Evolutionary conservation across 2,329 filamentous ascomycete genomes (phyloP), one percentile per base, ranked within the genome.

Genomic region (Ambrosiella beaveri): DNA sequence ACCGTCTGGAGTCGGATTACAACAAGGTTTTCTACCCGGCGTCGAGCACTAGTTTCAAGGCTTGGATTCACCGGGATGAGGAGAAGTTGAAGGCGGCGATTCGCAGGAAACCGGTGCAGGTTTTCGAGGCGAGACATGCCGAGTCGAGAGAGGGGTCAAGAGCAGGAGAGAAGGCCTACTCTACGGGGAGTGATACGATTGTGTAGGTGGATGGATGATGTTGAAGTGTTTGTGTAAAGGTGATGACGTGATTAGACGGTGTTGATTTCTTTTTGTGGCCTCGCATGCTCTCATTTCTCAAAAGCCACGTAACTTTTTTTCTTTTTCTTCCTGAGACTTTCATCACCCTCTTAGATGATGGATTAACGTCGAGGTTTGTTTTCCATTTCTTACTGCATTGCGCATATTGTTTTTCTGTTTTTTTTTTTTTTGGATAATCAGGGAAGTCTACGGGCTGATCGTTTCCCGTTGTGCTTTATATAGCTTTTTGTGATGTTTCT

Each of bases 11-110:
- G 51, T 68, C 62, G 54, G 59, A 62, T 49, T 62, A 62, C 55
- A 80, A 81, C 66, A 71, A 76, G 66, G 75, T 79, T 1, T 67
- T 84, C 51, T 82, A 75, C 67, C 80, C 80, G 1, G 69, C 82
- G 59, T 73, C 71, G 65, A 68, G 65, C 13, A 70, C 71, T 0
- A 64, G 70, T 0, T 66, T 68, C 27, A 65, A 63, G 40, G 63
- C 66, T 12, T 74, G 72, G 72, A 66, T 71, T 68, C 62, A 68
- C 62, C 66, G 71, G 15, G 70, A 69, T 58, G 72, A 74, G 60
- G 65, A 70, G 45, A 70, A 68, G 64, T 64, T 74, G 39, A 65
- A 67, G 19, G 62, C 68, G 7, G 64, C 68, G 1, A 71, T 74
- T 66, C 70, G 57, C 68, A 72, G 57, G 63, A 74, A 69, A 66